phyloP scores from a whole-genome alignment of 2,329 filamentous ascomycete genomes.

The Scolecobasidium constrictum region DNA sequence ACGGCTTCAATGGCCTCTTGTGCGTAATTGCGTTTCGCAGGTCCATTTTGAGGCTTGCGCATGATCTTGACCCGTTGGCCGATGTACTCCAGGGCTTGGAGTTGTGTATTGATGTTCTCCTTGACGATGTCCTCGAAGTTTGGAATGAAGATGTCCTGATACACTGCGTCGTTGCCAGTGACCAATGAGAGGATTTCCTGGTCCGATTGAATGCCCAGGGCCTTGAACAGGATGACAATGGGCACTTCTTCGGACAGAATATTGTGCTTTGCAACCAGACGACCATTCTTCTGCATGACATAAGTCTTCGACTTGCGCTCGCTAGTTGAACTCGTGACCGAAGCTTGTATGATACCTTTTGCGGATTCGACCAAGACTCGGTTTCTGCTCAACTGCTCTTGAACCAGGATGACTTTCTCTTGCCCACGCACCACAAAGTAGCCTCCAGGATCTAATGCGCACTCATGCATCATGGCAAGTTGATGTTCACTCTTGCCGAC shows the following conservation, averaged over 20 bases:
- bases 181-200: conserved; percentile 90
- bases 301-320: conserved; percentile 98
- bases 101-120: conserved; percentile 78
- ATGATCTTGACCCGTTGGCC: conserved; percentile 82
- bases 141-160: conserved; percentile 89
- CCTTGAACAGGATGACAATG: conserved; percentile 85
- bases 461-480: conserved; percentile 91
- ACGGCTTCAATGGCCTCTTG: conserved; percentile 90
- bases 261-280: conserved; percentile 83
- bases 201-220: conserved; percentile 86
- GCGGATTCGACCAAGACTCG: conserved; percentile 95
- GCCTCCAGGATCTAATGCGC: conserved; percentile 86
- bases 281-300: conserved; percentile 86
- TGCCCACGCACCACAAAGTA: conserved; percentile 98
- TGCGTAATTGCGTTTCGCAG: conserved; percentile 59
- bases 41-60: conserved; percentile 46
- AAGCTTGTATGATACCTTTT: conserved; percentile 88
- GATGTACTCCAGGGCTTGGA: conserved; percentile 90
- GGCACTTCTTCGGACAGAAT: conserved; percentile 89
- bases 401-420: conserved; percentile 96
- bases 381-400: conserved; percentile 98
- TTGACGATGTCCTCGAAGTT: conserved; percentile 91
- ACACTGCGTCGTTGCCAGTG: conserved; percentile 73
- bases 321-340: conserved; percentile 94
- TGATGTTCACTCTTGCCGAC: conserved; percentile 72